These are phyloP conservation scores for Patellaria atrata DNA, from an alignment of 495 filamentous ascomycete species.

Conservation along the genomic window DNA sequence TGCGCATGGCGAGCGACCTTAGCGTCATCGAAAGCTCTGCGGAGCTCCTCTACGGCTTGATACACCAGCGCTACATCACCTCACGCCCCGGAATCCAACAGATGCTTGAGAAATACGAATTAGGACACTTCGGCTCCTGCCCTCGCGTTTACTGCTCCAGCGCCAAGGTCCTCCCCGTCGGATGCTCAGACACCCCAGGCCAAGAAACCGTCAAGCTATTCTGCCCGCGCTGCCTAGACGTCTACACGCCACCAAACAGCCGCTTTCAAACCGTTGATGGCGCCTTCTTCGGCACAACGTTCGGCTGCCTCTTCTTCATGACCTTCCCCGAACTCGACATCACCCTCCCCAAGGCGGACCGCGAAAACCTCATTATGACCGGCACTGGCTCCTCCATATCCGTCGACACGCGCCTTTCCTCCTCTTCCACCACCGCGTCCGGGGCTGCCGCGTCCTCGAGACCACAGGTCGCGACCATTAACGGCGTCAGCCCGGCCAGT, in stretches of 20 bases:
- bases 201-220: conserved; percentile 97
- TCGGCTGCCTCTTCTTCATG: conserved; percentile 89
- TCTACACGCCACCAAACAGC: conserved; percentile 95
- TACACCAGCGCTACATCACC: conserved; percentile 97
- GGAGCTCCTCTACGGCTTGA: conserved; percentile 92
- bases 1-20: conserved; percentile 77
- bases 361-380: neutral
- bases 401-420: conserved; percentile 19
- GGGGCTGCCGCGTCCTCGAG: conserved; percentile 15
- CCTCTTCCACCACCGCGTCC: conserved; percentile 19
- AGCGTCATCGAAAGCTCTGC: conserved; percentile 93
- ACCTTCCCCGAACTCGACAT: conserved; percentile 94
- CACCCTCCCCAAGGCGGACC: conserved; percentile 8
- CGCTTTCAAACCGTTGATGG: conserved; percentile 97
- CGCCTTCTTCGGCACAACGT: conserved; percentile 95
- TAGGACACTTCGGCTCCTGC: conserved; percentile 87
- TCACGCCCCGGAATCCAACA: conserved; percentile 94
- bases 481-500: conserved; percentile 70
- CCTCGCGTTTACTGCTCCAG: conserved; percentile 80
- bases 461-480: conserved; percentile 52
- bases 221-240: conserved; percentile 89
- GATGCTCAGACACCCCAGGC: conserved; percentile 82
- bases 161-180: conserved; percentile 80
- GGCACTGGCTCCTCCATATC: neutral
- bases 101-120: conserved; percentile 97